A percentile compares a stretch with the other conserved stretches of the same genome.
These are phyloP conservation scores for Silene latifolia DNA, from an alignment of 148 eudicot species.

Conservation along the genomic window DNA sequence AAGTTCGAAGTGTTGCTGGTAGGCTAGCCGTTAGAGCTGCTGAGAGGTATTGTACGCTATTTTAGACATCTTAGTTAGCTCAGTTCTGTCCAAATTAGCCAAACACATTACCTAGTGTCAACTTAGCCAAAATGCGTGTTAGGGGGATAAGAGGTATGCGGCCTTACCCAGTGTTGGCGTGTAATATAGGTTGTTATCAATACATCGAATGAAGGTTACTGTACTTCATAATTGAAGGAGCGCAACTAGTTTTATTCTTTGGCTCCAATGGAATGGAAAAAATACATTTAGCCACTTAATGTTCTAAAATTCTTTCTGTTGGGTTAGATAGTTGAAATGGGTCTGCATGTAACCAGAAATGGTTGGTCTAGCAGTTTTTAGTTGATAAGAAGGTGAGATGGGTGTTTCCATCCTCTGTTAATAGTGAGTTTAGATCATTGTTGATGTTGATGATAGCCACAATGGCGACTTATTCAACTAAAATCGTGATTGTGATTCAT, in stretches of 20 bases:
- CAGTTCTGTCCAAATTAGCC: neutral
- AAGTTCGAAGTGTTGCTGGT: conserved; percentile 70
- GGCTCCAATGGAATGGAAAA: too few species aligned
- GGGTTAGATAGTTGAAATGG: neutral
- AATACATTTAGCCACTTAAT: too few species aligned
- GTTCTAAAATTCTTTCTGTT: neutral
- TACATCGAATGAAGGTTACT: too few species aligned
- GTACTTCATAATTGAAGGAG: too few species aligned
- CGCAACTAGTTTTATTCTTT: too few species aligned
- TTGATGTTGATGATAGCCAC: neutral
- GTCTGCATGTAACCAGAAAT: neutral
- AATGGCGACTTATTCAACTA: neutral
- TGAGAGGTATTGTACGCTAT: conserved; percentile 36
- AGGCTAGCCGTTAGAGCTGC: conserved; percentile 68
- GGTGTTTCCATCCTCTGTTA: neutral
- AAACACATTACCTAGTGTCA: neutral
- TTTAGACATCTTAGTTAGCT: neutral
- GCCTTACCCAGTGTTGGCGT: too few species aligned
- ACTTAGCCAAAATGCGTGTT: too few species aligned
- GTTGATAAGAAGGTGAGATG: neutral
- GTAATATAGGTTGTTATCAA: too few species aligned
- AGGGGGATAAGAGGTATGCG: too few species aligned
- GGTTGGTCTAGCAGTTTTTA: neutral
- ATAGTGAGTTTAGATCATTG: neutral
- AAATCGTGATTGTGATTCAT: neutral